Evolutionary conservation across 768 basidiomycete species (phyloP).

Genomic region (Agrocybe chaxingu): DNA sequence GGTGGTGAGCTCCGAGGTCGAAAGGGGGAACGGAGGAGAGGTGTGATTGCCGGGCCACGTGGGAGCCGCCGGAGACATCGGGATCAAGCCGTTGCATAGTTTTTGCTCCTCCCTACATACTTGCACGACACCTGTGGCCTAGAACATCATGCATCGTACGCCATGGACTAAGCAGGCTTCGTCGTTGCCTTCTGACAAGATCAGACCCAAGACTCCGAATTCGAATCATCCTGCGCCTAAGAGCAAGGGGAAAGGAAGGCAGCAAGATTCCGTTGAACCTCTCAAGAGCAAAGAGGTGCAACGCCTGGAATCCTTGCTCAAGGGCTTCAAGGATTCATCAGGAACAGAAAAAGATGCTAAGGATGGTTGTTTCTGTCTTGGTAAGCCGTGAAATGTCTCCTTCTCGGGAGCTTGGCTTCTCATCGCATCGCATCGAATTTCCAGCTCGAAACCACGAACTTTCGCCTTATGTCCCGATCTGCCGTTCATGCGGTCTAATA

Average conservation of each 20-base stretch:
- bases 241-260: conserved; percentile 35
- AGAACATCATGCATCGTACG: conserved; percentile 33
- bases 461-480: conserved; percentile 56
- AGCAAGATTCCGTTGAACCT: conserved; percentile 23
- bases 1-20: too few species aligned
- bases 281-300: conserved; percentile 50
- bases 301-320: conserved; percentile 43
- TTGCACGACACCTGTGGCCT: too few species aligned
- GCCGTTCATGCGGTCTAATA: conserved; percentile 58
- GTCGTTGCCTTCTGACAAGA: conserved; percentile 54
- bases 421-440: neutral
- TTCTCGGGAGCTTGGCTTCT: neutral
- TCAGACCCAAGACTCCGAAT: conserved; percentile 30
- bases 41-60: too few species aligned
- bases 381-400: conserved; percentile 24
- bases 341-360: conserved; percentile 47
- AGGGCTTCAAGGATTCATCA: conserved; percentile 32
- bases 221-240: conserved; percentile 16
- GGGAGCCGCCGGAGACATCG: too few species aligned
- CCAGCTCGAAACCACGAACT: conserved; percentile 55
- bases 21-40: too few species aligned
- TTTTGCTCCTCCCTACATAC: too few species aligned
- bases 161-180: conserved; percentile 40
- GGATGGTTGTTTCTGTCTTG: conserved; percentile 71
- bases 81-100: too few species aligned